Evolutionary conservation across 495 filamentous ascomycete genomes (phyloP).

Genomic region (Lindgomyces ingoldianus): DNA sequence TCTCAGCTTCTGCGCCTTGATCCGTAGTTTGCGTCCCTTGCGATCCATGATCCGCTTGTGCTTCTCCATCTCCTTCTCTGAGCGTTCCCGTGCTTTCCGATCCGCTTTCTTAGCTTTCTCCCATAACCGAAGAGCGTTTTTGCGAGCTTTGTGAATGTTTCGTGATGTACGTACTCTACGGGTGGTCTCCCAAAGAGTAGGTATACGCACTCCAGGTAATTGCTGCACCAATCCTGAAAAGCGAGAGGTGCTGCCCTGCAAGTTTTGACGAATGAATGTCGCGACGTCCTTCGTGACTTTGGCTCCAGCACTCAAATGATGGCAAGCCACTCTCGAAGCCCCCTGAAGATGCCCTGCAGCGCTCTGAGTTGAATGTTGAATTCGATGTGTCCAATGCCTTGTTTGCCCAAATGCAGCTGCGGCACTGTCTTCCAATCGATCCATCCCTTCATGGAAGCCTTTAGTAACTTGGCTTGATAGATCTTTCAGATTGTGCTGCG

Average conservation of each 20-base stretch:
- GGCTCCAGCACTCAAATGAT: constrained; percentile 7
- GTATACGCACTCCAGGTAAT: neutral
- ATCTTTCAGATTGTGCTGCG: constrained; percentile 15
- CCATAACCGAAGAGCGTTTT: constrained; percentile 9
- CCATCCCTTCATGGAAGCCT: constrained; percentile 1
- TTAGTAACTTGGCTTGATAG: constrained; percentile 11
- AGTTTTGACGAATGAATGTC: neutral
- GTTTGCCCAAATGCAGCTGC: constrained; percentile 7
- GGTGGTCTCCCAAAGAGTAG: constrained; percentile 5
- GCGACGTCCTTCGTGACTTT: constrained; percentile 10
- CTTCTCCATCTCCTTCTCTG: neutral
- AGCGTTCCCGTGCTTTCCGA: neutral
- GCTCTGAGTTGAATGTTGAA: constrained; percentile 17
- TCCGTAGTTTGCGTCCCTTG: neutral
- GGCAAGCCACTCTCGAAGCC: constrained; percentile 11
- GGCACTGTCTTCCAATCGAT: constrained; percentile 6
- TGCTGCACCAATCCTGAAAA: neutral
- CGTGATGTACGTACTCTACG: neutral
- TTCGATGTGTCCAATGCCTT: constrained; percentile 8
- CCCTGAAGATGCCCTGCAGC: constrained; percentile 20
- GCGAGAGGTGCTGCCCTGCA: neutral
- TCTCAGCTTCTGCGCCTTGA: neutral
- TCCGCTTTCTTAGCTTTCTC: neutral
- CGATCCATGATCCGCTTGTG: too few relatives aligned
- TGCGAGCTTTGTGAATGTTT: neutral